Evolutionary conservation across 306 rosid species (phyloP), one percentile per base, ranked within the genome.

Genomic region (Cicer pinnatifidum): DNA sequence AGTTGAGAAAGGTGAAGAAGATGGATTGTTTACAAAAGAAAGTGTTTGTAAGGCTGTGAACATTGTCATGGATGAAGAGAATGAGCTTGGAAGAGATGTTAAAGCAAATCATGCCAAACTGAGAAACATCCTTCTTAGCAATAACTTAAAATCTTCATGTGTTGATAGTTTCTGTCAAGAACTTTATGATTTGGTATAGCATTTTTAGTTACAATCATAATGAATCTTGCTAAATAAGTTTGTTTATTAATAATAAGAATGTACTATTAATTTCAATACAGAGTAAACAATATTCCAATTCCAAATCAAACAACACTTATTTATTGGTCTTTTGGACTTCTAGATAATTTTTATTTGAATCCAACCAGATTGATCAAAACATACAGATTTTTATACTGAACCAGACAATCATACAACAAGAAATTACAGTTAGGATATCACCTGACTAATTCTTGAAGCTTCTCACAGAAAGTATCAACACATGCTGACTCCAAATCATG

Each of bases 1-100:
- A 65, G 90, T 86, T 53, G 86, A 86, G 75, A 85, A 80, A 61
- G 81, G 83, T 13, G 93, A 85, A 16, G 89, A 86, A 40, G 82
- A 88, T 41, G 91, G 93, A 0, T 11, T 48, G 19, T 84, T 90
- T 69, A 80, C 54, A 0, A 87, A 44, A 33, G 93, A 82, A 53
- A 74, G 84, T 54, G 85, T 86, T 1, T 70, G 78, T 5, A 53
- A 83, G n/a, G 89, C 90, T 4, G 82, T 88, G 81, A 78, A 40
- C 9, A 58, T 28, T 11, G 84, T 86, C 46, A 85, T 82, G 85
- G 87, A 85, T 41, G 78, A 80, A 0, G 85, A 78, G 33, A 78
- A 70, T 71, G 84, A 86, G 11, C 0, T 59, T 7, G 91, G 83
- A 0, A 77, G 71, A 56, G 85, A 77, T 69, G 64, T 81, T 0